These are phyloP conservation scores for Clavispora carvajalis DNA, from an alignment of 805 yeast genomes.

Conservation along the genomic window DNA sequence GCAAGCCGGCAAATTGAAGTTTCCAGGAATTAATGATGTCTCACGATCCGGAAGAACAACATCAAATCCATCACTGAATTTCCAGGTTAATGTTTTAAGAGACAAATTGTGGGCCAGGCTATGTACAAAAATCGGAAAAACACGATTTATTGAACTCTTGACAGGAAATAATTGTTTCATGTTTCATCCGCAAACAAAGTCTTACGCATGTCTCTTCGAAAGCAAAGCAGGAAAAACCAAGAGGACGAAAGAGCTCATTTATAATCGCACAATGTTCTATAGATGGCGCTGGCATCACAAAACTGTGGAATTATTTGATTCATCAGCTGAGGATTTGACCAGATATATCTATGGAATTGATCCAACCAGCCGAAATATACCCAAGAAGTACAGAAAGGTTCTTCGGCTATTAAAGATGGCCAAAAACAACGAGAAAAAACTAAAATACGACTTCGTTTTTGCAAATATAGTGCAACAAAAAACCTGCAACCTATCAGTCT, in stretches of 20 bases:
- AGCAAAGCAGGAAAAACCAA: background rate
- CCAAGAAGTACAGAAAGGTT: slow-evolving; percentile 6
- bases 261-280: background rate
- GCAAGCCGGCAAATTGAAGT: background rate
- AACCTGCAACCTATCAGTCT: slow-evolving; percentile 15
- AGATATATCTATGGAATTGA: background rate
- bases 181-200: background rate
- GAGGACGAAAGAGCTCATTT: background rate
- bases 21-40: background rate
- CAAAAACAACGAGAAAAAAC: slow-evolving; percentile 25
- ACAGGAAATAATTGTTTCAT: background rate
- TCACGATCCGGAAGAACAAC: slow-evolving; percentile 20
- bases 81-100: slow-evolving; percentile 38
- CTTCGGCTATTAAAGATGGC: slow-evolving; percentile 15
- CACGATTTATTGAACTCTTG: slow-evolving; percentile 30
- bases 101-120: slow-evolving; percentile 40
- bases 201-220: background rate
- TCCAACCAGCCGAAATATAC: background rate
- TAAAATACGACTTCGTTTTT: slow-evolving; percentile 33
- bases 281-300: background rate
- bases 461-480: slow-evolving; percentile 24
- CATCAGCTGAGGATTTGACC: background rate
- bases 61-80: slow-evolving; percentile 28
- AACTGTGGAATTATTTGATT: background rate
- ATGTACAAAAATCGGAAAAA: slow-evolving; percentile 34